Conservation (phyloP, 2,329 filamentous ascomycete genomes). For the Botrytis fragariae region DNA sequence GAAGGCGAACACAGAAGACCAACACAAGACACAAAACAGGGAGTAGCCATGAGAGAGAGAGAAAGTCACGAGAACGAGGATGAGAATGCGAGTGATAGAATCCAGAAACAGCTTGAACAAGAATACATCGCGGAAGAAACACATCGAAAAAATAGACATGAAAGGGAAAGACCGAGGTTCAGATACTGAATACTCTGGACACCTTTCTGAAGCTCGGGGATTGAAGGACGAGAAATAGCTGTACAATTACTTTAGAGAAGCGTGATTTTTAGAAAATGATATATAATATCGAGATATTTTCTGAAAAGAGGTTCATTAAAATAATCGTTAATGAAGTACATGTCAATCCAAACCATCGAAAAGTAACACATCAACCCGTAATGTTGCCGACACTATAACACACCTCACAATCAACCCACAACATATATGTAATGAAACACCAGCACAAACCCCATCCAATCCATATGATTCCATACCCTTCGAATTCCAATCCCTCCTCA, state of each 20-base stretch:
- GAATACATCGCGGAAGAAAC: not conserved
- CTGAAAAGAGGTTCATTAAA: too few relatives aligned
- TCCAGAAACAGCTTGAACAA: not conserved
- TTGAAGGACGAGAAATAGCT: not conserved
- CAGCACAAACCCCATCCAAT: not conserved
- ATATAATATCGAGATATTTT: too few relatives aligned
- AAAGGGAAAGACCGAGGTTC: too few relatives aligned
- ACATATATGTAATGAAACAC: not conserved
- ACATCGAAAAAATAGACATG: rapidly evolving
- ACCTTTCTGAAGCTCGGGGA: not conserved
- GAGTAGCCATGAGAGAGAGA: too few relatives aligned
- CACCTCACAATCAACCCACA: rapidly evolving
- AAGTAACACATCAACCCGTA: not conserved
- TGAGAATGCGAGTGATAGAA: not conserved
- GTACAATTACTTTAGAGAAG: too few relatives aligned
- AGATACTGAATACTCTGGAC: not conserved
- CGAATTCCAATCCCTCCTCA: not conserved
- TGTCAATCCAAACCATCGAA: not conserved
- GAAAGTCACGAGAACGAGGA: too few relatives aligned
- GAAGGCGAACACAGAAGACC: too few relatives aligned
- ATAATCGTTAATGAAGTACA: not conserved
- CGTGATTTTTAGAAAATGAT: too few relatives aligned
- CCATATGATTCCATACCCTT: not conserved
- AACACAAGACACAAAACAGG: too few relatives aligned
- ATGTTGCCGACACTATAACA: not conserved